A percentile compares a stretch with the other conserved stretches of the same genome.
Evolutionary conservation across 2,329 filamentous ascomycete genomes (phyloP).

Genomic region (Penicillium occitanis): DNA sequence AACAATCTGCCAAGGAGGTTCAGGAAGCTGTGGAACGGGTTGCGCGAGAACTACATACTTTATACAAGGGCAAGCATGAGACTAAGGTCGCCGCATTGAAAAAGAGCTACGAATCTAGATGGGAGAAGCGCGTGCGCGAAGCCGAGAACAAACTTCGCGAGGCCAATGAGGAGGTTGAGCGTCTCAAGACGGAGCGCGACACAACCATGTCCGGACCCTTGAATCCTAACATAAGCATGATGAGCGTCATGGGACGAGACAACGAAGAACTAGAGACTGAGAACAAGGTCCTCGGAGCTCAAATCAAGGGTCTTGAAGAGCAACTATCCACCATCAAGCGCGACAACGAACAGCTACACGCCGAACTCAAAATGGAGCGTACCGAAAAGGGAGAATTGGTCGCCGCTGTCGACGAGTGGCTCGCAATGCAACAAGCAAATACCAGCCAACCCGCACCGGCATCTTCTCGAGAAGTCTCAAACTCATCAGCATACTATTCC

Average conservation of each 20-base stretch:
- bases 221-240: conserved; percentile 47
- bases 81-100: conserved; percentile 90
- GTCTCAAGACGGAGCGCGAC: conserved; percentile 65
- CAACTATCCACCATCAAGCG: conserved; percentile 68
- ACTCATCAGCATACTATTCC: conserved; percentile 18
- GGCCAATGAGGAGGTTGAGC: conserved; percentile 71
- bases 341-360: conserved; percentile 65
- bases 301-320: conserved; percentile 71
- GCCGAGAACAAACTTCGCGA: conserved; percentile 71
- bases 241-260: conserved; percentile 33
- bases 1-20: conserved; percentile 63
- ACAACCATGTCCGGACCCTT: conserved; percentile 62
- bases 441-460: conserved; percentile 7
- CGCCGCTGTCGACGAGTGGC: conserved; percentile 49
- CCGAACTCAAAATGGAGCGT: conserved; percentile 57
- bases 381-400: conserved; percentile 50
- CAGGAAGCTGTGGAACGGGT: conserved; percentile 87
- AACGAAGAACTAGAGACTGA: conserved; percentile 65
- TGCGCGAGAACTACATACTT: conserved; percentile 83
- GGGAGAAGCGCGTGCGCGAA: conserved; percentile 82
- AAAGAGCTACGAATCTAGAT: conserved; percentile 76
- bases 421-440: conserved; percentile 39
- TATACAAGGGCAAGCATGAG: conserved; percentile 98
- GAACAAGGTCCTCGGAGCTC: conserved; percentile 68
- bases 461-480: conserved; percentile 21